Percentiles rank a stretch among this genome's conserved stretches.
phyloP scores from a whole-genome alignment of 192 early-diverging fungal genomes.

The Funneliformis geosporum region DNA sequence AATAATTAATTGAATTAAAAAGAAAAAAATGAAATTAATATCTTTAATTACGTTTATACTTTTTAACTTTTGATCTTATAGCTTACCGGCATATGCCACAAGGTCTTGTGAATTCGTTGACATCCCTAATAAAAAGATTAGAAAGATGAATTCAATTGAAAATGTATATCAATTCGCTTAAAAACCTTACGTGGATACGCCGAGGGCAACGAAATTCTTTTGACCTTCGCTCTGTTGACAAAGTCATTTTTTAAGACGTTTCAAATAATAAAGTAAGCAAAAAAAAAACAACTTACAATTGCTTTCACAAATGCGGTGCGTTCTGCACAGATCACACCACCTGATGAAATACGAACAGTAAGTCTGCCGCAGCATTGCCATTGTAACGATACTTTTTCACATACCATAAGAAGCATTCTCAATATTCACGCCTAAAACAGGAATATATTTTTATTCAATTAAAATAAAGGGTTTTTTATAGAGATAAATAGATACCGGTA shows the following conservation, averaged over 20 bases:
- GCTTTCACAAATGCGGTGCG: slow-evolving; percentile 88
- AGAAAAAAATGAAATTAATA: background rate
- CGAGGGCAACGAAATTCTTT: slow-evolving; percentile 70
- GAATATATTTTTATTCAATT: background rate
- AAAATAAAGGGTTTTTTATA: too few relatives aligned
- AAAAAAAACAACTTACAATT: slow-evolving; percentile 56
- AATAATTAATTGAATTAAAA: too few relatives aligned
- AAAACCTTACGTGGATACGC: slow-evolving; percentile 65
- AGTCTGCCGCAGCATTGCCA: background rate
- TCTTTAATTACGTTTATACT: background rate
- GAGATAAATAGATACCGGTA: slow-evolving; percentile 41
- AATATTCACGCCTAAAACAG: slow-evolving; percentile 70
- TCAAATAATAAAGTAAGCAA: background rate
- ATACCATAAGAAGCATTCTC: slow-evolving; percentile 86
- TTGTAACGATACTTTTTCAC: background rate
- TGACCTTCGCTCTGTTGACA: slow-evolving; percentile 64
- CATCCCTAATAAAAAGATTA: background rate
- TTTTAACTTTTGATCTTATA: background rate
- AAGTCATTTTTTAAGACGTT: background rate
- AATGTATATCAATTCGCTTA: background rate
- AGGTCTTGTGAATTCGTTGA: background rate
- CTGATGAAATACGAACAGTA: slow-evolving; percentile 38
- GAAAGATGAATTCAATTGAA: too few relatives aligned
- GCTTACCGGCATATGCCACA: slow-evolving; percentile 10
- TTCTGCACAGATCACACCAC: slow-evolving; percentile 87